Evolutionary conservation across 75 land plant species (phyloP).

Genomic region (Larix kaempferi): DNA sequence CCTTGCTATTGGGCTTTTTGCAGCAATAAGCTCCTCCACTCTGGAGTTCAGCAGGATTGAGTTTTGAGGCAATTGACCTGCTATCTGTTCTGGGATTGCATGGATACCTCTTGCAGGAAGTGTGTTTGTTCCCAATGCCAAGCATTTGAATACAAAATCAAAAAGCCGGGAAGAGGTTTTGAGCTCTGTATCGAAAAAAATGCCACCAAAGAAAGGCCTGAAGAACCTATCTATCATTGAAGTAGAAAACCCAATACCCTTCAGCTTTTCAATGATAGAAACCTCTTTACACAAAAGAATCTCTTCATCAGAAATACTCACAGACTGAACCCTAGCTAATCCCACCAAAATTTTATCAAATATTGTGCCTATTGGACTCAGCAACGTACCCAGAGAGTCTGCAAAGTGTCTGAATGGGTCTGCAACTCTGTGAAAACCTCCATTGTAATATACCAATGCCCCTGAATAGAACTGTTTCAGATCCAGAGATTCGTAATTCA

Average conservation of each 20-base stretch:
- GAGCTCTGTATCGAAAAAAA: conserved; percentile 86
- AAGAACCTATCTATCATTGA: conserved; percentile 78
- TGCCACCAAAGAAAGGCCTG: conserved; percentile 92
- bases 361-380: conserved; percentile 79
- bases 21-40: conserved; percentile 35
- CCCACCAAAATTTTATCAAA: conserved; percentile 74
- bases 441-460: conserved; percentile 68
- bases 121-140: conserved; percentile 82
- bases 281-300: conserved; percentile 49
- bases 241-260: conserved; percentile 52
- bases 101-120: conserved; percentile 78
- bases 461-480: conserved; percentile 85
- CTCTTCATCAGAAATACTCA: conserved; percentile 31
- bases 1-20: conserved; percentile 17
- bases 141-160: conserved; percentile 85
- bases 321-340: conserved; percentile 39
- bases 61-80: conserved; percentile 42
- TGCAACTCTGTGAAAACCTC: conserved; percentile 72
- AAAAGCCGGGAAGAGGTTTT: conserved; percentile 81
- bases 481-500: conserved; percentile 56
- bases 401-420: conserved; percentile 77
- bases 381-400: conserved; percentile 42
- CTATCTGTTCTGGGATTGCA: conserved; percentile 77
- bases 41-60: conserved; percentile 54
- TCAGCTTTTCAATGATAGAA: conserved; percentile 38